Conservation (phyloP, 192 early-diverging fungal genomes). For the Helicostylum pulchrum region DNA sequence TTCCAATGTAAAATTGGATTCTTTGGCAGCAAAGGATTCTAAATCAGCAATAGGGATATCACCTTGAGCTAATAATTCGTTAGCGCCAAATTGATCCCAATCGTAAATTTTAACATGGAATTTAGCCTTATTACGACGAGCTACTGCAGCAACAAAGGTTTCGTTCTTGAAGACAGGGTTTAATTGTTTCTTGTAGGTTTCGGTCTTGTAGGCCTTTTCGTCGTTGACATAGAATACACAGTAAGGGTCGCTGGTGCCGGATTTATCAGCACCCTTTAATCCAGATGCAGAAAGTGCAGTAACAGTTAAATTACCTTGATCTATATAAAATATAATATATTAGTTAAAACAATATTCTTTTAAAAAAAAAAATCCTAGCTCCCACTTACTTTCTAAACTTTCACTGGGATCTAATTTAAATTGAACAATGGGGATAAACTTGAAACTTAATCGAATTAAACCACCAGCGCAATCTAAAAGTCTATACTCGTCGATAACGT, state of each 20-base stretch:
- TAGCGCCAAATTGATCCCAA: slow-evolving; percentile 71
- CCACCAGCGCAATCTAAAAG: slow-evolving; percentile 26
- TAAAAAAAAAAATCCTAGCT: background rate
- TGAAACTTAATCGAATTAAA: slow-evolving; percentile 37
- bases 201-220: slow-evolving; percentile 65
- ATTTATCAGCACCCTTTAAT: slow-evolving; percentile 65
- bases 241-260: slow-evolving; percentile 73
- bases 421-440: slow-evolving; percentile 41
- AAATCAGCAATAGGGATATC: slow-evolving; percentile 47
- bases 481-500: background rate
- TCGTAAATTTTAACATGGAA: slow-evolving; percentile 67
- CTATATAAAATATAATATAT: slow-evolving; percentile 16
- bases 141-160: slow-evolving; percentile 49
- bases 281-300: slow-evolving; percentile 54
- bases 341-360: background rate
- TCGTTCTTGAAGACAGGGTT: slow-evolving; percentile 71
- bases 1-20: slow-evolving; percentile 14
- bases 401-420: slow-evolving; percentile 46
- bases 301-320: slow-evolving; percentile 65
- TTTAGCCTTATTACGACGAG: slow-evolving; percentile 46
- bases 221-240: slow-evolving; percentile 62
- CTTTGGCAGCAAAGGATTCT: slow-evolving; percentile 26
- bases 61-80: slow-evolving; percentile 52
- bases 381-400: slow-evolving; percentile 52
- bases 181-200: slow-evolving; percentile 67